phyloP scores from a whole-genome alignment of 2,329 filamentous ascomycete genomes.

The Colletotrichum simmondsii region DNA sequence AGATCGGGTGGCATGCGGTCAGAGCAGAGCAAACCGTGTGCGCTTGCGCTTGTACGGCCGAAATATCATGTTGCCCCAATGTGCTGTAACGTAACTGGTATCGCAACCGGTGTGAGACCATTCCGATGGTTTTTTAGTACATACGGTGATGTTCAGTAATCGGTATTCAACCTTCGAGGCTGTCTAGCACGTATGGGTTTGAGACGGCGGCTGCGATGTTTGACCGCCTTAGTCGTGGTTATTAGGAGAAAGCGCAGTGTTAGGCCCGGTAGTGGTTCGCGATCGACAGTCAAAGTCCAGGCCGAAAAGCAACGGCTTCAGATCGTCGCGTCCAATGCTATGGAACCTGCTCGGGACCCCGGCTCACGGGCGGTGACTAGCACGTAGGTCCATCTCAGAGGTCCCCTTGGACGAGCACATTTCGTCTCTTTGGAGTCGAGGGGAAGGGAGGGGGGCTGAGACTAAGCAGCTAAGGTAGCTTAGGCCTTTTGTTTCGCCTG shows the following conservation, averaged over 20 bases:
- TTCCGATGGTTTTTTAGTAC: neutral
- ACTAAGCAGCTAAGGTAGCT: neutral
- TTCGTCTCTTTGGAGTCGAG: neutral
- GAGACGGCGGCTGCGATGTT: neutral
- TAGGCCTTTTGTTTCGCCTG: conserved; percentile 13
- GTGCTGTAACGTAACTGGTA: neutral
- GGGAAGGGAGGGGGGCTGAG: neutral
- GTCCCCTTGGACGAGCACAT: neutral
- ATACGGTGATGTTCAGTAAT: neutral
- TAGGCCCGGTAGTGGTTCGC: neutral
- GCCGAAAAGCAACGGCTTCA: conserved; percentile 9
- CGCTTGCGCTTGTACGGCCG: neutral
- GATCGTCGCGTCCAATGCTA: conserved; percentile 1
- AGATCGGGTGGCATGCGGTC: neutral
- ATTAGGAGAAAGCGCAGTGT: neutral
- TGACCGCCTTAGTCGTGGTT: conserved; percentile 9
- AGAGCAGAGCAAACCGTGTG: neutral
- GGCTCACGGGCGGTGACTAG: neutral
- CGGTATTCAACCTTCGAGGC: neutral
- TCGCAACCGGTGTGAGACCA: neutral
- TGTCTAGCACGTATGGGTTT: neutral
- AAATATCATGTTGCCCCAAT: neutral
- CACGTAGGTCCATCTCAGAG: neutral
- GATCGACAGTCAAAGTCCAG: neutral
- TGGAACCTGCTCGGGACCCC: conserved; percentile 1